Evolutionary conservation across 331 rosid genomes (phyloP).

Genomic region (Rhamnella rubrinervis): DNA sequence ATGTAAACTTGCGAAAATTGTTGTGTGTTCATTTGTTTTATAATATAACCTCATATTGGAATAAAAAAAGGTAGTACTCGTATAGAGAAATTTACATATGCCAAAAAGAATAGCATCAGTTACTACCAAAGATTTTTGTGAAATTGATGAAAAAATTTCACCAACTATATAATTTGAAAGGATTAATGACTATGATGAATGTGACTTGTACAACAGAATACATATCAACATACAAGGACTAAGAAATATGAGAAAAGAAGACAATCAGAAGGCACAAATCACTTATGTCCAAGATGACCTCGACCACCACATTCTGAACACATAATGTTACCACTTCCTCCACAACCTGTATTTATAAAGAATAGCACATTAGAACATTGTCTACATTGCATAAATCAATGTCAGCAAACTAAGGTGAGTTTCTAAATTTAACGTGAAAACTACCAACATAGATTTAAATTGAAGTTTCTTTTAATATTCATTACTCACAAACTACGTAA

Average conservation of each 20-base stretch:
- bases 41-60: no score
- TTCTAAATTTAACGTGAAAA: no score
- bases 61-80: no score
- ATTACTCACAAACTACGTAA: no score
- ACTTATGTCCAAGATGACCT: slow-evolving; percentile 61
- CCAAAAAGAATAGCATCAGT: slow-evolving; percentile 15
- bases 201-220: slow-evolving; percentile 29
- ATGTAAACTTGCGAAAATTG: no score
- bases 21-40: no score
- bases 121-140: slow-evolving; percentile 2
- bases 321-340: slow-evolving; percentile 82
- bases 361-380: slow-evolving; percentile 14
- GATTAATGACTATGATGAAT: slow-evolving; percentile 9
- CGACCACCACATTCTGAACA: slow-evolving; percentile 83
- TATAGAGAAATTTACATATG: neutral
- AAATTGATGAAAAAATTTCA: slow-evolving; percentile 16
- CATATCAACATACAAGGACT: slow-evolving; percentile 19
- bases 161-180: slow-evolving; percentile 9
- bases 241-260: slow-evolving; percentile 3
- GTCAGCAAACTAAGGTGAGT: no score
- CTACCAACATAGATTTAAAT: no score
- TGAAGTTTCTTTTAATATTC: no score
- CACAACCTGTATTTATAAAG: slow-evolving; percentile 53
- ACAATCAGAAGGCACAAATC: slow-evolving; percentile 15
- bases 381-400: neutral